phyloP scores from a whole-genome alignment of 306 rosid genomes.

The Glycine soja region DNA sequence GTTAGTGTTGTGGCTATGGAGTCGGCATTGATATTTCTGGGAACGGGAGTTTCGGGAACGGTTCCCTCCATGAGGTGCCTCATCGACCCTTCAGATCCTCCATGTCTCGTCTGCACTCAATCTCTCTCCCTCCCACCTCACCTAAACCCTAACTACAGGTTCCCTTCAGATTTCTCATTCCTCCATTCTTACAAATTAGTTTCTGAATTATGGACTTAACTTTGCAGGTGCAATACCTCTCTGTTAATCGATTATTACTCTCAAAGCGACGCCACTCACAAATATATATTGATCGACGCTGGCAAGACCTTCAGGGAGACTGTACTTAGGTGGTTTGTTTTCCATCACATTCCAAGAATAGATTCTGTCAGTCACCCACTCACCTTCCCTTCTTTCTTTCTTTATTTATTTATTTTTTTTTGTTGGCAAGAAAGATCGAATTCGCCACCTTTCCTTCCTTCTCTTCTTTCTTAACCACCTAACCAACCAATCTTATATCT shows the following conservation, averaged over 20 bases:
- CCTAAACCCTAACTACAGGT: slow-evolving; percentile 85
- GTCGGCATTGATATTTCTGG: slow-evolving; percentile 81
- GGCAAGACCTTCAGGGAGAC: slow-evolving; percentile 92
- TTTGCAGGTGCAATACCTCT: slow-evolving; percentile 80
- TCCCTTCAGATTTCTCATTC: background rate
- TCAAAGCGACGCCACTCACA: slow-evolving; percentile 59
- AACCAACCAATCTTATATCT: no score
- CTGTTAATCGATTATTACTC: slow-evolving; percentile 76
- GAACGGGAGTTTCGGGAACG: slow-evolving; percentile 80
- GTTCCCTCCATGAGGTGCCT: slow-evolving; percentile 69
- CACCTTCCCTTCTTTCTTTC: background rate
- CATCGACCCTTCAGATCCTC: slow-evolving; percentile 75
- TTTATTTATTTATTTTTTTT: no score
- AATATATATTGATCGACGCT: slow-evolving; percentile 73
- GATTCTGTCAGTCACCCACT: slow-evolving; percentile 70
- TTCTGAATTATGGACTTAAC: background rate
- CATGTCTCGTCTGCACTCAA: slow-evolving; percentile 71
- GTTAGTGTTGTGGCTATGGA: background rate
- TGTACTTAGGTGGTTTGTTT: slow-evolving; percentile 85
- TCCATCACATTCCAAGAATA: slow-evolving; percentile 72
- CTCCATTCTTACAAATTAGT: no score
- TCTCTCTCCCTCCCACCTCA: slow-evolving; percentile 69
- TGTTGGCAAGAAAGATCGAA: no score
- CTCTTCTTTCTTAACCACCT: no score
- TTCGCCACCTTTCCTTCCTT: no score